Conservation (phyloP, 2,329 filamentous ascomycete species). For the Colletotrichum paranaense region DNA sequence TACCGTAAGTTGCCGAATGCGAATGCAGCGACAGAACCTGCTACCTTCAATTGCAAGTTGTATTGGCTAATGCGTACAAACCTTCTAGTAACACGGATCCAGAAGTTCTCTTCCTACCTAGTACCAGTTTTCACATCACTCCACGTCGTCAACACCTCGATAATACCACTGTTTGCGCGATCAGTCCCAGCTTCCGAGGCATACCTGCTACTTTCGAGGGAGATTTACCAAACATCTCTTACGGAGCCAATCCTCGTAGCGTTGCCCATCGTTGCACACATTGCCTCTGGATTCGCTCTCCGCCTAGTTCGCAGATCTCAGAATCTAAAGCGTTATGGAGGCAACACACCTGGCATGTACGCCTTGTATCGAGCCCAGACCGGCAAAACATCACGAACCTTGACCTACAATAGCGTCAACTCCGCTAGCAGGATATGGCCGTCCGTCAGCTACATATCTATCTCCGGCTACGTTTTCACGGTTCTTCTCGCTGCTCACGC, state of each 20-base stretch:
- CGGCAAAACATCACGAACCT: slow-evolving; percentile 45
- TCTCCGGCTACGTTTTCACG: slow-evolving; percentile 77
- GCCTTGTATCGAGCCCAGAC: slow-evolving; percentile 47
- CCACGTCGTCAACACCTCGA: slow-evolving; percentile 83
- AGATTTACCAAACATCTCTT: slow-evolving; percentile 88
- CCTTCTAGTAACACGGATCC: slow-evolving; percentile 74
- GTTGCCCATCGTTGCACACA: slow-evolving; percentile 79
- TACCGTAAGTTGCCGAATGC: slow-evolving; percentile 69
- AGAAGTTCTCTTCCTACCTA: slow-evolving; percentile 90
- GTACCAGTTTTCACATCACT: slow-evolving; percentile 81
- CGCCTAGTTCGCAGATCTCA: slow-evolving; percentile 80
- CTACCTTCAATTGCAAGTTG: slow-evolving; percentile 24
- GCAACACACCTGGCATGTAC: slow-evolving; percentile 67
- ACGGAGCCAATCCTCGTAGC: slow-evolving; percentile 84
- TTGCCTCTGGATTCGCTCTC: slow-evolving; percentile 80
- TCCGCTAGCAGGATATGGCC: slow-evolving; percentile 70
- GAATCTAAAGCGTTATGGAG: slow-evolving; percentile 80
- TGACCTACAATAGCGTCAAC: slow-evolving; percentile 40
- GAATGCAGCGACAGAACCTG: neutral
- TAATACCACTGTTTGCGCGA: slow-evolving; percentile 80
- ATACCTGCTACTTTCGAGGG: slow-evolving; percentile 90
- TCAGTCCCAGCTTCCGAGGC: slow-evolving; percentile 82
- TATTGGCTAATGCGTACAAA: neutral
- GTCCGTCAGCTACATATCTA: slow-evolving; percentile 73
- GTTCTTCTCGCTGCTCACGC: slow-evolving; percentile 77